phyloP scores from a whole-genome alignment of 2,329 filamentous ascomycete genomes.

The Exserohilum turcica region DNA sequence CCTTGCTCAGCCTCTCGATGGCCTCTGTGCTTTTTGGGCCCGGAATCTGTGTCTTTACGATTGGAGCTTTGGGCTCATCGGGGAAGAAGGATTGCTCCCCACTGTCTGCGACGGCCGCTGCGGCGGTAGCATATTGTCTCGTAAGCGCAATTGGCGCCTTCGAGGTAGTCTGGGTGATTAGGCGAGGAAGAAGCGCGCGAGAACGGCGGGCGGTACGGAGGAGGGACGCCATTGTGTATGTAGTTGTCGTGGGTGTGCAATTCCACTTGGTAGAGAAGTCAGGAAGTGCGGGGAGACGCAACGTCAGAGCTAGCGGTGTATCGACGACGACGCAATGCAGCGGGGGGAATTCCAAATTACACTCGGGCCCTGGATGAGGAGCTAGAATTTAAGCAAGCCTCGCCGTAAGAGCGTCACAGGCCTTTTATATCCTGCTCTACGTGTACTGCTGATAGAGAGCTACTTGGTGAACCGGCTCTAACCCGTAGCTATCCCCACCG shows the following conservation, averaged over 20 bases:
- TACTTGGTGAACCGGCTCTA: conserved; percentile 13
- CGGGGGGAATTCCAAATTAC: neutral
- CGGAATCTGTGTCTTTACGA: conserved; percentile 66
- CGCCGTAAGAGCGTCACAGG: neutral
- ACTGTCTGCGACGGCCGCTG: conserved; percentile 39
- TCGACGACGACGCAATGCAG: neutral
- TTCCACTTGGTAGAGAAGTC: too few species aligned
- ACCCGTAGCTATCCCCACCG: conserved; percentile 29
- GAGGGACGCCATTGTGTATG: conserved; percentile 38
- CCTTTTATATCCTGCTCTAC: conserved; percentile 21
- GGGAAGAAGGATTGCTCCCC: conserved; percentile 59
- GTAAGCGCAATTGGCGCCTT: conserved; percentile 28
- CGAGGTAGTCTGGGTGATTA: conserved; percentile 21
- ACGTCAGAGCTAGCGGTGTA: neutral
- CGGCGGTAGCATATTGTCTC: conserved; percentile 41
- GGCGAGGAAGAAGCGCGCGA: conserved; percentile 23
- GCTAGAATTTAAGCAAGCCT: neutral
- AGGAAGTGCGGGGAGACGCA: conserved; percentile 1
- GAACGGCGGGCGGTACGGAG: conserved; percentile 35
- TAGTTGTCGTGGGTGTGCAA: too few species aligned
- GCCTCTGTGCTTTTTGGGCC: conserved; percentile 74
- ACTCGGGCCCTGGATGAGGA: neutral
- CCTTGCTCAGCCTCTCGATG: conserved; percentile 72
- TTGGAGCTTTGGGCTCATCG: conserved; percentile 63
- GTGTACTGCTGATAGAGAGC: conserved; percentile 14